A percentile compares a stretch with the other conserved stretches of the same genome.
These are phyloP conservation scores for Botrytis elliptica DNA, from an alignment of 2,329 filamentous ascomycete genomes.

Conservation along the genomic window DNA sequence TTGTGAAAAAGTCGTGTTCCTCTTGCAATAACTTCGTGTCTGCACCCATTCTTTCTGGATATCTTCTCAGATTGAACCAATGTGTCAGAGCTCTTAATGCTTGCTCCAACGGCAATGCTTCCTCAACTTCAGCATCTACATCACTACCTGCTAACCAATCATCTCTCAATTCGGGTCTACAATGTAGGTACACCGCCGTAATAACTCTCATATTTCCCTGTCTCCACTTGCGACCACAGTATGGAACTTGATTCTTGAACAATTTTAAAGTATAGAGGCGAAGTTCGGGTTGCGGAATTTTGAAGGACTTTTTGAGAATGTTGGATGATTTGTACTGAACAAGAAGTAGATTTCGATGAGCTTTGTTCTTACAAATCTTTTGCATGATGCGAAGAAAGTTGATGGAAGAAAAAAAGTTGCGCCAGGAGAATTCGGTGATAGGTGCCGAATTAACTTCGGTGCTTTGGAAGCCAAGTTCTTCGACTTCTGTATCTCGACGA, in stretches of 20 bases:
- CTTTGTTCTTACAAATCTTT: slow-evolving; percentile 94
- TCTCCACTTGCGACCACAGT: slow-evolving; percentile 96
- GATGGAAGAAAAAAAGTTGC: slow-evolving; percentile 93
- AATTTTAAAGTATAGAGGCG: slow-evolving; percentile 94
- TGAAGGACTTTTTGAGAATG: slow-evolving; percentile 87
- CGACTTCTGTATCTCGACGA: slow-evolving; percentile 58
- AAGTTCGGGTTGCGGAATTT: slow-evolving; percentile 82
- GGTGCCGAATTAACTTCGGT: slow-evolving; percentile 68
- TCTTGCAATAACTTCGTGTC: slow-evolving; percentile 58
- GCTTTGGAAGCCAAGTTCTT: slow-evolving; percentile 82
- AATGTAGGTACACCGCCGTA: slow-evolving; percentile 92
- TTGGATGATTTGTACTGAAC: slow-evolving; percentile 94
- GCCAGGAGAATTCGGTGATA: slow-evolving; percentile 86
- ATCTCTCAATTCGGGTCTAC: slow-evolving; percentile 85
- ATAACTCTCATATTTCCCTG: slow-evolving; percentile 99
- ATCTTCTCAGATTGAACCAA: slow-evolving; percentile 86
- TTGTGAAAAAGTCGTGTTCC: slow-evolving; percentile 76
- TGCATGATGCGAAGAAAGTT: slow-evolving; percentile 96
- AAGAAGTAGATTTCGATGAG: slow-evolving; percentile 88
- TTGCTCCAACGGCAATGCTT: slow-evolving; percentile 88
- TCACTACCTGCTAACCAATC: slow-evolving; percentile 93
- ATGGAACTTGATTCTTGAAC: slow-evolving; percentile 98
- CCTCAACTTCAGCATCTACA: slow-evolving; percentile 90
- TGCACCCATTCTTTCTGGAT: slow-evolving; percentile 72
- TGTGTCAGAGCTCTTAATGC: slow-evolving; percentile 85